Base-by-base conservation (phyloP, 176 grass and related monocot species). In the Elymus sibiricus region DNA sequence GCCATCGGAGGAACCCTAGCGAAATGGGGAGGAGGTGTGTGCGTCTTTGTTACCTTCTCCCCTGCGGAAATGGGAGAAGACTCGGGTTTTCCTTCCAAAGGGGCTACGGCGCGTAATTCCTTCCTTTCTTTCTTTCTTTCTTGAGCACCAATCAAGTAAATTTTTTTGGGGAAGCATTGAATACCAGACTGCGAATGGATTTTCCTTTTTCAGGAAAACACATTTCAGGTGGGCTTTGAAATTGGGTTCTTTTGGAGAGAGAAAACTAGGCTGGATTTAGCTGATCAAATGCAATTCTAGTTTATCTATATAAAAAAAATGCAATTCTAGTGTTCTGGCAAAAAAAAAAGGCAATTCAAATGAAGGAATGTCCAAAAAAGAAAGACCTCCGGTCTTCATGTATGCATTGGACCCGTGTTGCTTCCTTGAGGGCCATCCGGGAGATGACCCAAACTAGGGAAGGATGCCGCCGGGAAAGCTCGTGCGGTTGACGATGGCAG, bases 1-100 rank as follows among this genome's bases (percentile, higher is more conserved):
- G 86, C 80, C 86, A 88, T 88, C 63, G 64, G 21, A 27, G 63
- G 72, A 88, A 88, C 86, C 80, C 86, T 78, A 51, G 74, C 73
- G 60, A 42, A 46, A 87, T 87, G 9, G 61, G 61, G 79, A 75
- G 60, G 71, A 42, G 68, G 69, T 38, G 67, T 28, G 77, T 60
- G 38, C 40, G 46, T 69, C 44, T 43, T 80, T 34, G 27, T 29
- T 64, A 26, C 83, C 61, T 53, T 29, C 59, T 73, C 2, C 42
- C 61, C 26, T 38, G 47, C 35, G 21, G 44, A 46, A 64, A 39
- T 11, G 60, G 51, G 34, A 79, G 75, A 14, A 13, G 81, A 42
- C 49, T 53, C 49, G 0, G 7, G 47, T 76, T 43, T 79, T 60
- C 55, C 14, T 56, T 81, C 16, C 15, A 22, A 22, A 21, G 53